phyloP scores from a whole-genome alignment of 805 yeast genomes.

The Nakazawaea wyomingensis region DNA sequence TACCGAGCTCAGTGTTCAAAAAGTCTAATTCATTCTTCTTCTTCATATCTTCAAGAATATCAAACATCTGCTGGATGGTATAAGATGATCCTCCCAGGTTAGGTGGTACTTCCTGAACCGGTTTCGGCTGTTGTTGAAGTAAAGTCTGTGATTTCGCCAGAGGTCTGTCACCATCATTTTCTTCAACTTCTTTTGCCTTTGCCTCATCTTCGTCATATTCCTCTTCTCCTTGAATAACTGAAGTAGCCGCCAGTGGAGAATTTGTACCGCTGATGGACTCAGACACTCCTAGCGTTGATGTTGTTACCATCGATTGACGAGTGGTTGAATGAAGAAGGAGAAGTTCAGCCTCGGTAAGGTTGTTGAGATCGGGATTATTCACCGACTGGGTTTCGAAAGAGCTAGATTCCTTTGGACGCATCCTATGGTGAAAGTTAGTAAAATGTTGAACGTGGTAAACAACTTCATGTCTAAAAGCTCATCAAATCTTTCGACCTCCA shows the following conservation, averaged over 20 bases:
- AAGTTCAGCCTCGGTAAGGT: too few relatives aligned
- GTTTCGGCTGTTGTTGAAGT: not conserved
- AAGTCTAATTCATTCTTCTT: slow-evolving; percentile 24
- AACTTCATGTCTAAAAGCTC: too few relatives aligned
- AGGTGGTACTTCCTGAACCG: slow-evolving; percentile 24
- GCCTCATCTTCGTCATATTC: too few relatives aligned
- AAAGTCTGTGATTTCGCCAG: too few relatives aligned
- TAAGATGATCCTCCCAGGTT: slow-evolving; percentile 40
- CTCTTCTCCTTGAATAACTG: not conserved
- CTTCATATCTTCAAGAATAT: slow-evolving; percentile 42
- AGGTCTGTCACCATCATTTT: too few relatives aligned
- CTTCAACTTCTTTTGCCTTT: too few relatives aligned
- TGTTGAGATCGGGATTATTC: too few relatives aligned
- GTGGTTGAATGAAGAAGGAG: too few relatives aligned
- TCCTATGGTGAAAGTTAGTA: slow-evolving; percentile 16
- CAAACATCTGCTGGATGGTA: slow-evolving; percentile 46
- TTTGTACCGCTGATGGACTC: slow-evolving; percentile 3
- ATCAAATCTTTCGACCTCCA: not conserved
- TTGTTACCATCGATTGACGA: slow-evolving; percentile 13
- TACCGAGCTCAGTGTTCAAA: slow-evolving; percentile 1
- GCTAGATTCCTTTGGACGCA: slow-evolving; percentile 24
- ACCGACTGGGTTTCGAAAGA: not conserved
- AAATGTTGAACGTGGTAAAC: too few relatives aligned
- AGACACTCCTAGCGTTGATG: slow-evolving; percentile 11
- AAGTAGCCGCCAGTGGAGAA: slow-evolving; percentile 2